Percentiles rank a stretch among this genome's conserved stretches.
phyloP scores from a whole-genome alignment of 805 yeast genomes.

The Metschnikowia santaceciliae region DNA sequence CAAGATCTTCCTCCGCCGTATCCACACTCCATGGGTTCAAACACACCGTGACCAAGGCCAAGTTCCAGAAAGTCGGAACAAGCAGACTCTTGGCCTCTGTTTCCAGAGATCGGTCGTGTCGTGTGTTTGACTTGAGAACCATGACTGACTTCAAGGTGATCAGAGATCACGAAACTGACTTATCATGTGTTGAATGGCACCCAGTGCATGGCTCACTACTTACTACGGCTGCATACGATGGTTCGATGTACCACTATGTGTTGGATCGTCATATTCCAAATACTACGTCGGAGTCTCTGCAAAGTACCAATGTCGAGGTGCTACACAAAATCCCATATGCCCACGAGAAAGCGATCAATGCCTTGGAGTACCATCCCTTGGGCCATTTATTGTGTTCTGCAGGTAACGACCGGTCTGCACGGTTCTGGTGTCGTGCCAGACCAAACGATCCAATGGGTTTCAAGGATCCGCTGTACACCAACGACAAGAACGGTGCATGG shows the following conservation, averaged over 20 bases:
- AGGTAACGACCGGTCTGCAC: constrained; percentile 85
- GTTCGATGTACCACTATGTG: constrained; percentile 74
- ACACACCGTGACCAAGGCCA: constrained; percentile 83
- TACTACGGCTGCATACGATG: constrained; percentile 86
- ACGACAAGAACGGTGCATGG: constrained; percentile 58
- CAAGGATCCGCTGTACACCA: constrained; percentile 76
- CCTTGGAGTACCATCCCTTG: constrained; percentile 87
- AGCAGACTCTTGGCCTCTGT: constrained; percentile 73
- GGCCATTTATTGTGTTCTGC: constrained; percentile 92
- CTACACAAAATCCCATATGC: constrained; percentile 79
- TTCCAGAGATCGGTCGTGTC: constrained; percentile 82
- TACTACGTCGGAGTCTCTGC: constrained; percentile 16
- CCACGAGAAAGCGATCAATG: constrained; percentile 89
- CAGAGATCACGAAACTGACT: constrained; percentile 78
- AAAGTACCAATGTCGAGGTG: constrained; percentile 29
- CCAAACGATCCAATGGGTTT: constrained; percentile 84
- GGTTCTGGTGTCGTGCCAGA: constrained; percentile 92
- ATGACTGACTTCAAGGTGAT: constrained; percentile 74
- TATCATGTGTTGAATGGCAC: constrained; percentile 87
- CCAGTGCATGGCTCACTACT: constrained; percentile 78
- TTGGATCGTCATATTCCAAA: constrained; percentile 51
- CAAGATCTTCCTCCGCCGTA: constrained; percentile 69
- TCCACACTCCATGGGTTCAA: constrained; percentile 87
- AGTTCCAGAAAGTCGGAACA: constrained; percentile 82
- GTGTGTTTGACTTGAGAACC: constrained; percentile 82